A percentile compares a stretch with the other conserved stretches of the same genome.
Conservation (phyloP, 2,329 filamentous ascomycete species). For the Diaporthe batatas region DNA sequence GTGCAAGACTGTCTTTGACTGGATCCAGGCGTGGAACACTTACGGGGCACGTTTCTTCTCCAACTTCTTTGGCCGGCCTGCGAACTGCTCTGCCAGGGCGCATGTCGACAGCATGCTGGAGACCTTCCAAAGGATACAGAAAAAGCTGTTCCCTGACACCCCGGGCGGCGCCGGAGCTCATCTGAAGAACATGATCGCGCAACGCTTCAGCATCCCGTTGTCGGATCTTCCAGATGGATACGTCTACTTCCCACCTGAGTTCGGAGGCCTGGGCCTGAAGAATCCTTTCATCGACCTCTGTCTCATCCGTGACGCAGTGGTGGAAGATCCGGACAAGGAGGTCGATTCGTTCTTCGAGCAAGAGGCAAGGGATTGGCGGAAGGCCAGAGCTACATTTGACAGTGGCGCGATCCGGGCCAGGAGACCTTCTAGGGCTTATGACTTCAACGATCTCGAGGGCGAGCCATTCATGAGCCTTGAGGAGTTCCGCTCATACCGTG, state of each 20-base stretch:
- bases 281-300: constrained; percentile 51
- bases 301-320: constrained; percentile 47
- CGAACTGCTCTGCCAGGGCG: constrained; percentile 65
- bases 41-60: constrained; percentile 69
- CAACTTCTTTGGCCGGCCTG: constrained; percentile 69
- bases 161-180: constrained; percentile 53
- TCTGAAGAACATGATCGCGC: constrained; percentile 61
- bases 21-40: constrained; percentile 72
- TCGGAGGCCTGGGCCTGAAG: constrained; percentile 56
- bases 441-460: constrained; percentile 40
- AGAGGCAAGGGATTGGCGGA: constrained; percentile 53
- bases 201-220: constrained; percentile 59
- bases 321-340: constrained; percentile 45
- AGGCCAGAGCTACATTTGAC: constrained; percentile 51
- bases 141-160: constrained; percentile 58
- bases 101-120: constrained; percentile 69
- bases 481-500: constrained; percentile 54
- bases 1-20: constrained; percentile 67
- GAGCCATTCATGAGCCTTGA: constrained; percentile 55
- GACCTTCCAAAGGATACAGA: constrained; percentile 66
- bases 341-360: constrained; percentile 49
- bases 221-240: constrained; percentile 56
- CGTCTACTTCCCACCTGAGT: constrained; percentile 55
- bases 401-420: constrained; percentile 4
- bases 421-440: constrained; percentile 30